phyloP scores from a whole-genome alignment of 805 yeast genomes.

The Ogataea dorogensis region DNA sequence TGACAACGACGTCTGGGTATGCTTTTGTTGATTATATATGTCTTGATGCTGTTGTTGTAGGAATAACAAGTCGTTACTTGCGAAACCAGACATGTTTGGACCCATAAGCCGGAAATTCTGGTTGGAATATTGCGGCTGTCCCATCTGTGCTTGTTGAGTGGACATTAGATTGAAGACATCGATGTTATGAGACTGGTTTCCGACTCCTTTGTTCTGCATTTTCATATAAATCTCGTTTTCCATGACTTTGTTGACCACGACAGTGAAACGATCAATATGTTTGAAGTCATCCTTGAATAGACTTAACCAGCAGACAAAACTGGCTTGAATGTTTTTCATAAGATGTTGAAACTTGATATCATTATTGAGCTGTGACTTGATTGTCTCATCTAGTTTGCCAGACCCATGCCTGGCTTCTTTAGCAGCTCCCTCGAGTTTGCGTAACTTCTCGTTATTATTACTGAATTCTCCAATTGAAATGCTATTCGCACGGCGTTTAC shows the following conservation, averaged over 20 bases:
- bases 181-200: constrained; percentile 11
- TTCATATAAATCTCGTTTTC: constrained; percentile 22
- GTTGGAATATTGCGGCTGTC: not conserved
- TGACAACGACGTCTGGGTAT: constrained; percentile 12
- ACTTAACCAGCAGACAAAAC: constrained; percentile 28
- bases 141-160: constrained; percentile 15
- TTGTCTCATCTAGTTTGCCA: constrained; percentile 19
- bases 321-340: constrained; percentile 28
- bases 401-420: constrained; percentile 13
- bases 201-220: constrained; percentile 10
- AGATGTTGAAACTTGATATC: constrained; percentile 26
- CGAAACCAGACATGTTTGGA: constrained; percentile 1
- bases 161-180: constrained; percentile 22
- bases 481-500: constrained; percentile 24
- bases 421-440: constrained; percentile 11
- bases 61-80: constrained; percentile 13
- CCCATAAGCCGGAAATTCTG: constrained; percentile 14
- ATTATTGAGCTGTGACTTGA: constrained; percentile 22
- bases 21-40: constrained; percentile 16
- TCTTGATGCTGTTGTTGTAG: constrained; percentile 22
- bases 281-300: constrained; percentile 19
- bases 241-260: constrained; percentile 16
- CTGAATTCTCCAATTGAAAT: constrained; percentile 30
- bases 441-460: constrained; percentile 29
- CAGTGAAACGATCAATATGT: constrained; percentile 14